A percentile compares a stretch with the other conserved stretches of the same genome.
Evolutionary conservation across 148 eudicot species (phyloP).

Genomic region (Cornus suecica): DNA sequence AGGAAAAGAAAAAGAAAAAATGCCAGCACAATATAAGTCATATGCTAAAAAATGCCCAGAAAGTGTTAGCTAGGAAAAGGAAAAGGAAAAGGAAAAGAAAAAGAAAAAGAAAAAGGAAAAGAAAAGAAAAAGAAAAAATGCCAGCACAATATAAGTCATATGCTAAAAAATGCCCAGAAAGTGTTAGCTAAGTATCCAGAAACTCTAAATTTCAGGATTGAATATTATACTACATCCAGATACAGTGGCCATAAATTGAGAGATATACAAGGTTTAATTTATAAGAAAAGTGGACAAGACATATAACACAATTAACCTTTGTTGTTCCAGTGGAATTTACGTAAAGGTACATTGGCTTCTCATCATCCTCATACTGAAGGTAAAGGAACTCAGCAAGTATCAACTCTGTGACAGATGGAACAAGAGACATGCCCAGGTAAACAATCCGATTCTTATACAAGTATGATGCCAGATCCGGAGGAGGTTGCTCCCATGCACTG

Average conservation of each 20-base stretch:
- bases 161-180: no score
- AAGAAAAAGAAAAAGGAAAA: no score
- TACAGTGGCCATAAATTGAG: background rate
- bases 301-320: slow-evolving; percentile 41
- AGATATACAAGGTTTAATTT: slow-evolving; percentile 6
- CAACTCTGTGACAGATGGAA: slow-evolving; percentile 68
- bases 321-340: slow-evolving; percentile 88
- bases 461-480: slow-evolving; percentile 92
- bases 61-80: no score
- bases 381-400: slow-evolving; percentile 78
- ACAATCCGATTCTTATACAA: slow-evolving; percentile 78
- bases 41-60: no score
- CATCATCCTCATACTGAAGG: slow-evolving; percentile 73
- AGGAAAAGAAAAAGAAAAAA: no score
- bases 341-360: slow-evolving; percentile 87
- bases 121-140: no score
- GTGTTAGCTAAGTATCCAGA: no score
- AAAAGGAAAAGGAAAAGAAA: no score
- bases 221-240: no score
- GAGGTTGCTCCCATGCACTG: slow-evolving; percentile 88
- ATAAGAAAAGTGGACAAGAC: slow-evolving; percentile 4
- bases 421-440: slow-evolving; percentile 79
- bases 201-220: background rate
- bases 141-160: no score
- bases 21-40: no score